Evolutionary conservation across 73 alveolate genomes (phyloP), one percentile per base, ranked within the genome.

Genomic region (Uronychia binucleata): DNA sequence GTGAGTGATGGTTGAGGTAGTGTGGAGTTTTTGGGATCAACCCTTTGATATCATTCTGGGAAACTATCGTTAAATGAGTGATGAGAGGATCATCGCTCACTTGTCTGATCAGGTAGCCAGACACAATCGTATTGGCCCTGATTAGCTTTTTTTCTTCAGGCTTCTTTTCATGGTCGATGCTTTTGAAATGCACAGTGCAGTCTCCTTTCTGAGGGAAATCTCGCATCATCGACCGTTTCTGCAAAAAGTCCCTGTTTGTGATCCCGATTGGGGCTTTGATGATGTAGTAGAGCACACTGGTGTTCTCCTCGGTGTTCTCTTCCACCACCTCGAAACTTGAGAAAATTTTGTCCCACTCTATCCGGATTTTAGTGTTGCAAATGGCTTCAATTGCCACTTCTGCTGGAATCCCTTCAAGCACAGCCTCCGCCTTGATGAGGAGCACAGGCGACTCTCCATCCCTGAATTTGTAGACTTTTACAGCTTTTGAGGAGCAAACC

Each of bases 11-110:
- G n/a, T n/a, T n/a, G n/a, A n/a, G n/a, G n/a, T n/a, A n/a, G n/a
- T n/a, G n/a, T 34, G 96, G 83, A 57, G 85, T 79, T 76, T 86
- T 90, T 0, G 99, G 99, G 1, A 93, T 88, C 0, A 88, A 75
- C 25, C 99, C 99, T 83, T 94, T 97, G 57, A 97, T 84, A 87
- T 97, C 99, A 58, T 94, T 97, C 85, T 97, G 94, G 27, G 98
- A 90, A 34, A 97, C 79, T 80, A 96, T 95, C 0, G 96, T 91
- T 28, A 96, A 83, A 27, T 84, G 79, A 0, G 98, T 94, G 29
- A 60, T 77, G 14, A 77, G 80, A 29, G 90, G 86, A 30, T 88
- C 94, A 58, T 88, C 93, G n/a, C 35, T 30, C 31, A 87, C 90
- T 77, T 93, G 97, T 59, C 94, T 94, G 34, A 97, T 88, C 77